These are phyloP conservation scores for Cyberlindnera xishuangbannaensis DNA, from an alignment of 805 yeast species.

Conservation along the genomic window DNA sequence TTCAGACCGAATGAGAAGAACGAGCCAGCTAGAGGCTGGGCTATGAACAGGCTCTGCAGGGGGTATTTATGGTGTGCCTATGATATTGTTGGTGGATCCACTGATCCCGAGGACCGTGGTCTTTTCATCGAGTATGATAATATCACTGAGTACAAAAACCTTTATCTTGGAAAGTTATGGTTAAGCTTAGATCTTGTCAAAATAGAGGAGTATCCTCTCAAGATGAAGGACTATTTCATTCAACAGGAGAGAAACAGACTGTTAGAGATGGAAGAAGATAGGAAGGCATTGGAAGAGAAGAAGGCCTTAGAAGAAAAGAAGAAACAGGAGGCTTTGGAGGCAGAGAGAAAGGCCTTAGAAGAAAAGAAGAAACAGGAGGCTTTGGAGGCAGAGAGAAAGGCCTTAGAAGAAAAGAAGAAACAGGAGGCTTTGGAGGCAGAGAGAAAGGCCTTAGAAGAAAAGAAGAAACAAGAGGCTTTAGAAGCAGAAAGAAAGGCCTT, in stretches of 20 bases:
- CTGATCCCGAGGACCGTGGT: conserved; percentile 23
- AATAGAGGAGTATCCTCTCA: conserved; percentile 14
- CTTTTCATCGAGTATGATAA: conserved; percentile 21
- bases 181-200: conserved; percentile 20
- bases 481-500: conserved; percentile 1
- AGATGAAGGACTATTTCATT: conserved; percentile 5
- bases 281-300: conserved; percentile 2
- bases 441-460: conserved; percentile 1
- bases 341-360: background rate
- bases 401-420: background rate
- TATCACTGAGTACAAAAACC: conserved; percentile 17
- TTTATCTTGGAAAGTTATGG: conserved; percentile 27
- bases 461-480: conserved; percentile 1
- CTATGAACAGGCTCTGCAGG: conserved; percentile 42
- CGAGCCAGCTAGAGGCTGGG: conserved; percentile 52
- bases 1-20: conserved; percentile 21
- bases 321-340: background rate
- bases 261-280: conserved; percentile 1
- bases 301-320: conserved; percentile 2
- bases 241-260: no score
- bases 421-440: conserved; percentile 1
- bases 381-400: background rate
- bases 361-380: background rate
- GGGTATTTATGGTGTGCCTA: conserved; percentile 61
- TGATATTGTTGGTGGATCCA: conserved; percentile 40